These are phyloP conservation scores for Daedaleopsis sinensis DNA, from an alignment of 768 basidiomycete genomes.

Conservation along the genomic window DNA sequence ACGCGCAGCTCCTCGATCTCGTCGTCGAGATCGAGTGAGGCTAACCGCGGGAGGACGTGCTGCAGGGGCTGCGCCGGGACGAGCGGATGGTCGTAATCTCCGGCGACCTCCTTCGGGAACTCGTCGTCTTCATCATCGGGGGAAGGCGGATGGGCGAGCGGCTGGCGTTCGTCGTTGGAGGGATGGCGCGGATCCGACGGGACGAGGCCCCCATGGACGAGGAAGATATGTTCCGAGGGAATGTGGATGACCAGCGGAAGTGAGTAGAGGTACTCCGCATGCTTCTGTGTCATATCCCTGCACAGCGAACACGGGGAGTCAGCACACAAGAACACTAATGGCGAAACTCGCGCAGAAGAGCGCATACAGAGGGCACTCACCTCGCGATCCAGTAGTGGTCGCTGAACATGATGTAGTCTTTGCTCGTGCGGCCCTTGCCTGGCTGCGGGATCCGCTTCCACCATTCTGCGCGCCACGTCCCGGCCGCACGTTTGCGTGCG, in stretches of 20 bases:
- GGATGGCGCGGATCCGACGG: slow-evolving; percentile 65
- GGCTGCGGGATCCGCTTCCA: slow-evolving; percentile 32
- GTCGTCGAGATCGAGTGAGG: not conserved
- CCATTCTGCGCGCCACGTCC: slow-evolving; percentile 35
- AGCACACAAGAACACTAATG: slow-evolving; percentile 6
- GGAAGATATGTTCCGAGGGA: slow-evolving; percentile 72
- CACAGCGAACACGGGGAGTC: not conserved
- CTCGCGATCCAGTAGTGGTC: slow-evolving; percentile 81
- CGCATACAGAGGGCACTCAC: slow-evolving; percentile 31
- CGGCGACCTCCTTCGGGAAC: not conserved
- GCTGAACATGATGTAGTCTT: slow-evolving; percentile 73
- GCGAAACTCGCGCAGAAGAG: not conserved
- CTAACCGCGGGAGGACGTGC: not conserved
- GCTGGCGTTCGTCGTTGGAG: slow-evolving; percentile 58
- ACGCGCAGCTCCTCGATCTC: slow-evolving; percentile 42
- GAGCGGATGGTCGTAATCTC: slow-evolving; percentile 15
- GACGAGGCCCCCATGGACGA: slow-evolving; percentile 86
- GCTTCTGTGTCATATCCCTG: slow-evolving; percentile 56
- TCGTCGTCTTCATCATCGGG: slow-evolving; percentile 26
- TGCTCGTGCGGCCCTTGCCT: slow-evolving; percentile 29
- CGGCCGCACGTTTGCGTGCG: slow-evolving; percentile 29
- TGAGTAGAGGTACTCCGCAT: slow-evolving; percentile 75
- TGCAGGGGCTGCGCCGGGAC: slow-evolving; percentile 2
- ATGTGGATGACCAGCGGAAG: slow-evolving; percentile 77
- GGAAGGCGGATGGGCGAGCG: slow-evolving; percentile 65